phyloP scores from a whole-genome alignment of 768 basidiomycete species.

The Pisolithus sp. region DNA sequence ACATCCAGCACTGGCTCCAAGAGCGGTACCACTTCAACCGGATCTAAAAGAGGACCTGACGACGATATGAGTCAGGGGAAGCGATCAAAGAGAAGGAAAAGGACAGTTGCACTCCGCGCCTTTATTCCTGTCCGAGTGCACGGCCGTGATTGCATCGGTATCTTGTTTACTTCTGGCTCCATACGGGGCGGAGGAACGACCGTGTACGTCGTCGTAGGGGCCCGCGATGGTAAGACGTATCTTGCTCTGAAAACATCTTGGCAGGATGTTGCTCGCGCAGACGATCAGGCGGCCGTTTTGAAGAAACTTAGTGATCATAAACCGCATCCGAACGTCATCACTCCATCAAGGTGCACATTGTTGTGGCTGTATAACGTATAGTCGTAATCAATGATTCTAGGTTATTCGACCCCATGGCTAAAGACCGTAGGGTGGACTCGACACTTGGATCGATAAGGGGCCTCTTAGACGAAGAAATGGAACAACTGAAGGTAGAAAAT shows the following conservation, averaged over 20 bases:
- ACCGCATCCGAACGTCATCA: background rate
- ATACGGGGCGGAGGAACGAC: too few relatives aligned
- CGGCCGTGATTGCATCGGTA: background rate
- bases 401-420: background rate
- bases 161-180: conserved; percentile 7
- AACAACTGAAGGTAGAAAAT: background rate
- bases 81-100: background rate
- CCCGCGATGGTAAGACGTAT: too few relatives aligned
- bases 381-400: background rate
- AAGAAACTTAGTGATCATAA: background rate
- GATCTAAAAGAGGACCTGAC: background rate
- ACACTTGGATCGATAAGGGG: conserved; percentile 6
- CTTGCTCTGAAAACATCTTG: too few relatives aligned
- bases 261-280: too few relatives aligned
- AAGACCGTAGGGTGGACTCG: background rate
- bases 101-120: background rate
- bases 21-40: too few relatives aligned
- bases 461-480: background rate
- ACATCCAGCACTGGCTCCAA: background rate
- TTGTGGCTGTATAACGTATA: background rate
- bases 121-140: conserved; percentile 2
- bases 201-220: too few relatives aligned
- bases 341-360: background rate
- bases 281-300: too few relatives aligned
- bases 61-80: background rate